Conservation (phyloP, 441 rosid species). For the Gossypium aridum region DNA sequence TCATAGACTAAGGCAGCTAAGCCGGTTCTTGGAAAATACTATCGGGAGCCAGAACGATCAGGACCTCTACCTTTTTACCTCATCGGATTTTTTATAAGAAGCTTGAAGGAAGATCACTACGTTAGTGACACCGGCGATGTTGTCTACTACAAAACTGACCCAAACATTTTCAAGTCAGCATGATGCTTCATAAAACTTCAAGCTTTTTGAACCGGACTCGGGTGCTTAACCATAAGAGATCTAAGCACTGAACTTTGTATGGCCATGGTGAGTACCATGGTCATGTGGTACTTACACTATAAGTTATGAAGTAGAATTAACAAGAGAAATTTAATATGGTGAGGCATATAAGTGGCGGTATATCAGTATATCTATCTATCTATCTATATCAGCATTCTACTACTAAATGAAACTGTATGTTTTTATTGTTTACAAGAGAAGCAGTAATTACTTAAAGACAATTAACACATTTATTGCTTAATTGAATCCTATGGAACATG, state of each 20-base stretch:
- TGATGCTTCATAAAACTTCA: background rate
- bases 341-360: background rate
- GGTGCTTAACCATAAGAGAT: background rate
- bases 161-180: background rate
- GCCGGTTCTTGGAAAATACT: constrained; percentile 56
- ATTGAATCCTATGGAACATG: background rate
- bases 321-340: background rate
- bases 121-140: constrained; percentile 53
- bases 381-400: no score
- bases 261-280: background rate
- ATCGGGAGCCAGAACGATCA: constrained; percentile 48
- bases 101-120: constrained; percentile 46
- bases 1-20: constrained; percentile 61
- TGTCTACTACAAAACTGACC: constrained; percentile 35
- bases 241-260: background rate
- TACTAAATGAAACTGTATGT: no score
- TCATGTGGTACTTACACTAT: background rate
- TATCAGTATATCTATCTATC: background rate
- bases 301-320: background rate
- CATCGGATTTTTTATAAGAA: constrained; percentile 30
- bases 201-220: background rate
- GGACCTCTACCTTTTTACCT: constrained; percentile 54
- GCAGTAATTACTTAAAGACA: no score
- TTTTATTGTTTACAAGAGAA: no score
- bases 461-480: background rate